These are phyloP conservation scores for Penicillium sp. DNA, from an alignment of 2,329 filamentous ascomycete species.

Conservation along the genomic window DNA sequence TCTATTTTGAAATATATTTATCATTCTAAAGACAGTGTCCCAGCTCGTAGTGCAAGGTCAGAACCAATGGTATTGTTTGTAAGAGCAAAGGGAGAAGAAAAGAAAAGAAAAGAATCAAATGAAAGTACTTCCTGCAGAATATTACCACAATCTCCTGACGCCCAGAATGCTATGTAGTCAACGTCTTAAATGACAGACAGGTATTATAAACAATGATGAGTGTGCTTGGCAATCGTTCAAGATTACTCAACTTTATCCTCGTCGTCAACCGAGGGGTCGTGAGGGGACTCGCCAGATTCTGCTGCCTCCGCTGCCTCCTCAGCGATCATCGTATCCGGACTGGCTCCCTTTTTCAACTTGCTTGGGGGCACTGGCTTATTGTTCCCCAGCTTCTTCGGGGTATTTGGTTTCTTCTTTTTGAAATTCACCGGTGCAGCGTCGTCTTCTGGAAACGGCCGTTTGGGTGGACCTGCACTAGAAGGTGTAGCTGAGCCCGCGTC, in stretches of 20 bases:
- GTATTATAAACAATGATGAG: slow-evolving; percentile 7
- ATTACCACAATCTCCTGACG: slow-evolving; percentile 10
- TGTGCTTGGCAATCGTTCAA: slow-evolving; percentile 21
- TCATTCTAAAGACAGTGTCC: too few relatives aligned
- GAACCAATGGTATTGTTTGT: background rate
- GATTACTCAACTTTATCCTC: slow-evolving; percentile 34
- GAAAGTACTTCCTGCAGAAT: background rate
- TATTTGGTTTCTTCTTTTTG: slow-evolving; percentile 48
- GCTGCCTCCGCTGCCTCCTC: slow-evolving; percentile 24
- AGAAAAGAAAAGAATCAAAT: background rate
- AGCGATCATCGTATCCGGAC: slow-evolving; percentile 29
- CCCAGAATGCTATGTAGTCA: slow-evolving; percentile 12
- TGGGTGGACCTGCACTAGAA: slow-evolving; percentile 22
- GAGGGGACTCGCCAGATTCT: slow-evolving; percentile 9
- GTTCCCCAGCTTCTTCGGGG: slow-evolving; percentile 32
- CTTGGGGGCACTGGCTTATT: slow-evolving; percentile 36
- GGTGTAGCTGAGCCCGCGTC: slow-evolving; percentile 24
- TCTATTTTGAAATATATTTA: background rate
- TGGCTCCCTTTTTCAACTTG: slow-evolving; percentile 41
- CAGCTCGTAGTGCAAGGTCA: background rate
- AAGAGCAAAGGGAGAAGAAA: background rate
- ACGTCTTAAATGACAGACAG: slow-evolving; percentile 5
- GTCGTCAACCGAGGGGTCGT: slow-evolving; percentile 14
- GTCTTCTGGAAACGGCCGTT: slow-evolving; percentile 36
- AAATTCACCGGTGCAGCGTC: slow-evolving; percentile 41